Base-by-base conservation (phyloP, 164 flowering plant genomes). In the Buxus sempervirens region DNA sequence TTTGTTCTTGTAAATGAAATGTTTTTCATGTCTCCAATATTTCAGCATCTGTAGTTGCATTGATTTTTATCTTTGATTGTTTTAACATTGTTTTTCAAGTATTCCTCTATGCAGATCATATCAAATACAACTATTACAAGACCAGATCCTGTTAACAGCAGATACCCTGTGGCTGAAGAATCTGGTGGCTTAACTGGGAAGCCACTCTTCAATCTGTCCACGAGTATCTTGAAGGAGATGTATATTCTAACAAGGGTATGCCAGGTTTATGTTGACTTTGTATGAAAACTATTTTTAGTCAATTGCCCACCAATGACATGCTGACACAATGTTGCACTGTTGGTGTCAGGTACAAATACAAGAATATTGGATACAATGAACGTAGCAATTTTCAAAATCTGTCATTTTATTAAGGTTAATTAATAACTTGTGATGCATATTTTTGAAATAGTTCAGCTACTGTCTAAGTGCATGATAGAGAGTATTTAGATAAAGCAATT, bases 131-230 rank as follows among this genome's bases (percentile, higher is more conserved):
- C 99, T 19, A 79, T 93, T 70, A 88, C 94, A 70, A 87, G 99
- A 79, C 99, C 99, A 61, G 91, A 86, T 66, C 68, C 91, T 63
- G 90, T 76, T 16, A 82, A 63, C 23, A n/a, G n/a, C n/a, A 76
- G 32, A 26, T 78, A 82, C 66, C 95, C 97, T 32, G 70, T 90
- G 60, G 81, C 95, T 54, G 25, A 74, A 69, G 99, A 93, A 82
- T 7, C 88, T 60, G 99, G 99, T 77, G 99, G 99, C 67, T 77
- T 96, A 70, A 96, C 98, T 72, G 99, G 99, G 63, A 93, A 87
- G 75, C 99, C 98, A 65, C 90, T 93, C 9, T 90, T 89, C 65
- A 65, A 73, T 74, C 70, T 93, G 55, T 96, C 99, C 41, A 96
- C 93, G 61, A 75, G 78, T 60, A 73, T 91, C 72, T 83, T 93